Evolutionary conservation across 2,329 filamentous ascomycete genomes (phyloP), one percentile per base, ranked within the genome.

Genomic region (Neoascochyta sp.): DNA sequence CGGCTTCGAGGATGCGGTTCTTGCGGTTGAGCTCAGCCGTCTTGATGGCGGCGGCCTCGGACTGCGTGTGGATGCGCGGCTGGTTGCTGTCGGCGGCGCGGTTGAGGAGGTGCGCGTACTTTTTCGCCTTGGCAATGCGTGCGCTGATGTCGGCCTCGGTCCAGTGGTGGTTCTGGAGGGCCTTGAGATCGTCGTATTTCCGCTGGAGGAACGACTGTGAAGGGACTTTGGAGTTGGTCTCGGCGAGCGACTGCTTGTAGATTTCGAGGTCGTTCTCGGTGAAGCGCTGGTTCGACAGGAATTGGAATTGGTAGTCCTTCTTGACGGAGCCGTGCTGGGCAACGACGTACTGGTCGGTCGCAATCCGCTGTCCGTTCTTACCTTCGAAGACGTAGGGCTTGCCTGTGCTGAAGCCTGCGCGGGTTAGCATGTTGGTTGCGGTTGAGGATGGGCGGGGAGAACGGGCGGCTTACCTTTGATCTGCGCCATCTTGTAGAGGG

Each of bases 391-490:
- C 83, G 62, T 96, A 98, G 1, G 88, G 83, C 40, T 80, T 82
- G 46, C 89, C 84, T 34, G 78, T 79, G 2, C 73, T 75, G 58
- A 96, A 90, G 20, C 79, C 86, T 90, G 38, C 0, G 14, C 3
- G 24, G 19, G 32, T 63, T 47, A 67, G 57, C 36, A 41, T 24
- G 34, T 14, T 7, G 18, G 9, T 6, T 10, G 3, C 7, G 16
- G 4, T 27, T 1, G 19, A 6, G 21, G 14, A 26, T 24, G 9
- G 32, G 11, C 11, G 4, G 12, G 15, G 3, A 9, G 6, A 47
- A n/a, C n/a, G n/a, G n/a, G n/a, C n/a, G n/a, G n/a, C 65, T 43
- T 70, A 87, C 87, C 80, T 67, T 92, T 94, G 56, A 98, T 88
- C 38, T 84, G 67, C 16, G 83, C 84, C 76, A 98, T 83, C 38